phyloP scores from a whole-genome alignment of 306 rosid species.

The Lablab purpureus region DNA sequence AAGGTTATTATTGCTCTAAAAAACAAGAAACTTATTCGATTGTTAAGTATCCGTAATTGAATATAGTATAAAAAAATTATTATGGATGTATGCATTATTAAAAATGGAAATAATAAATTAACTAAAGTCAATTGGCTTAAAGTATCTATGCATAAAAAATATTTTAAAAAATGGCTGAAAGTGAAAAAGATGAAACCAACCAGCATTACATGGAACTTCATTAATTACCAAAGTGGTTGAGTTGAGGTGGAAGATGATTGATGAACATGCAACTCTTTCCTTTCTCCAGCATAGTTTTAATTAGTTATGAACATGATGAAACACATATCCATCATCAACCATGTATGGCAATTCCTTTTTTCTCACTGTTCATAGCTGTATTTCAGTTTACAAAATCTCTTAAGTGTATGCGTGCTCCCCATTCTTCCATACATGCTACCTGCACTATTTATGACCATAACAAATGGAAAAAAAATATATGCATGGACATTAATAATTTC shows the following conservation, averaged over 20 bases:
- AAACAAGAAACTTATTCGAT: too few relatives aligned
- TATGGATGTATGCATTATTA: neutral
- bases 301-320: conserved; percentile 4
- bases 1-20: too few relatives aligned
- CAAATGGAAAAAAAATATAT: neutral
- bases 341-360: conserved; percentile 39
- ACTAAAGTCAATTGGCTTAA: neutral
- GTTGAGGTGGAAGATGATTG: neutral
- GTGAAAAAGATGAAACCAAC: neutral
- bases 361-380: neutral
- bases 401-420: too few relatives aligned
- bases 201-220: neutral
- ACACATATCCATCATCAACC: neutral
- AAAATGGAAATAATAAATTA: neutral
- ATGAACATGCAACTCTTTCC: too few relatives aligned
- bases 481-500: too few relatives aligned
- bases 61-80: too few relatives aligned
- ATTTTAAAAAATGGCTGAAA: neutral
- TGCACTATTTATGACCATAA: neutral
- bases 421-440: neutral
- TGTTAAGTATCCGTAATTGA: too few relatives aligned
- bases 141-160: too few relatives aligned
- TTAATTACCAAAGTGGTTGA: conserved; percentile 1
- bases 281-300: too few relatives aligned
- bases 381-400: too few relatives aligned